Evolutionary conservation across 768 basidiomycete species (phyloP).

Genomic region (Agaricus bisporus): DNA sequence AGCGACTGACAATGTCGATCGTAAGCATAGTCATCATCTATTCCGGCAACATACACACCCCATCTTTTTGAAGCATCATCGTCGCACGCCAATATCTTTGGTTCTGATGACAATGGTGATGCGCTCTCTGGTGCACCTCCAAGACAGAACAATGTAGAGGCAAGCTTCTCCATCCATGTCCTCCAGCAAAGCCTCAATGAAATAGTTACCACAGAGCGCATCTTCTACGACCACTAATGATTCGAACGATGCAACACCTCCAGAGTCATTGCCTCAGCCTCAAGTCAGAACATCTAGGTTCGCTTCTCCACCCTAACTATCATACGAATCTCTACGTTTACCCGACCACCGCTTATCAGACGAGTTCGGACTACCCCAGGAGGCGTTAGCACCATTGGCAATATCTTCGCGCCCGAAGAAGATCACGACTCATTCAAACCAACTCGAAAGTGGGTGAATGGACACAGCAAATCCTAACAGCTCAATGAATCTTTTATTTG

Average conservation of each 20-base stretch:
- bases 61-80: too few relatives aligned
- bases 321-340: background rate
- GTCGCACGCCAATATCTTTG: conserved; percentile 46
- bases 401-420: conserved; percentile 40
- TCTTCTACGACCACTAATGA: background rate
- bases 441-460: conserved; percentile 49
- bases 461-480: too few relatives aligned
- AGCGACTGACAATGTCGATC: too few relatives aligned
- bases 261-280: conserved; percentile 11
- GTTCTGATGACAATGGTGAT: conserved; percentile 40
- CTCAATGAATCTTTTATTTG: conserved; percentile 7
- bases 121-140: conserved; percentile 55
- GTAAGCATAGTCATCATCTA: too few relatives aligned
- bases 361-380: conserved; percentile 40
- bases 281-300: conserved; percentile 47
- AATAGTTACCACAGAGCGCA: background rate
- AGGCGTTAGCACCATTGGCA: conserved; percentile 35
- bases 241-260: background rate
- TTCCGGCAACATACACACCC: too few relatives aligned
- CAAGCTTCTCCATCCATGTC: background rate
- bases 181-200: background rate
- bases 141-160: conserved; percentile 16
- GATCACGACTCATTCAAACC: conserved; percentile 53
- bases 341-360: conserved; percentile 18
- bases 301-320: conserved; percentile 7